These are phyloP conservation scores for Coccomyxa subellipsoidea DNA, from an alignment of 163 green algal genomes.

Conservation along the genomic window DNA sequence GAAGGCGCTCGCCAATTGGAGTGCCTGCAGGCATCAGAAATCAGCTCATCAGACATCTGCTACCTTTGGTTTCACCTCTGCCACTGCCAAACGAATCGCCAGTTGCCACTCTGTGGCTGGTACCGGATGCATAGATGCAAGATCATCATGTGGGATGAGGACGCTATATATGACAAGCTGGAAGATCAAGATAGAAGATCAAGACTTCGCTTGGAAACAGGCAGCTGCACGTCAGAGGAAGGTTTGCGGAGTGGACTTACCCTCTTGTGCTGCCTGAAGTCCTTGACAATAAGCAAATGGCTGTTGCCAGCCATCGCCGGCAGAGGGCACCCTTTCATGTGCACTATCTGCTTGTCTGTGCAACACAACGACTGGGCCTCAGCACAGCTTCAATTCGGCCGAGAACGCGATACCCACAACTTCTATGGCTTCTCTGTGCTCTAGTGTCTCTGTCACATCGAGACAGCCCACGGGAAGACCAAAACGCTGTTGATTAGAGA, in stretches of 20 bases:
- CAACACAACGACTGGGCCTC: not conserved
- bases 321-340: not conserved
- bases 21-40: not conserved
- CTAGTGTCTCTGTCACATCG: too few relatives aligned
- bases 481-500: too few relatives aligned
- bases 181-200: too few relatives aligned
- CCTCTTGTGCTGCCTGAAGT: not conserved
- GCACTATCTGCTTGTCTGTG: not conserved
- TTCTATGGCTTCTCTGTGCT: too few relatives aligned
- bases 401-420: too few relatives aligned
- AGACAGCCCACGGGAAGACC: too few relatives aligned
- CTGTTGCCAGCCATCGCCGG: not conserved
- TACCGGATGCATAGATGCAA: too few relatives aligned
- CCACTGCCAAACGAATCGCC: too few relatives aligned
- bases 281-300: not conserved
- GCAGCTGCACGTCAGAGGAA: not conserved
- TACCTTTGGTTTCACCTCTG: not conserved
- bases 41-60: not conserved
- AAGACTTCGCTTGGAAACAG: too few relatives aligned
- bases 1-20: not conserved
- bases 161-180: too few relatives aligned
- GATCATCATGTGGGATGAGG: too few relatives aligned
- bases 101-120: too few relatives aligned
- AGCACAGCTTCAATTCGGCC: not conserved
- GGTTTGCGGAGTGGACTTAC: not conserved